Percentiles rank a stretch among this genome's conserved stretches.
These are phyloP conservation scores for Fusarium sp. DNA, from an alignment of 2,329 filamentous ascomycete genomes.

Conservation along the genomic window DNA sequence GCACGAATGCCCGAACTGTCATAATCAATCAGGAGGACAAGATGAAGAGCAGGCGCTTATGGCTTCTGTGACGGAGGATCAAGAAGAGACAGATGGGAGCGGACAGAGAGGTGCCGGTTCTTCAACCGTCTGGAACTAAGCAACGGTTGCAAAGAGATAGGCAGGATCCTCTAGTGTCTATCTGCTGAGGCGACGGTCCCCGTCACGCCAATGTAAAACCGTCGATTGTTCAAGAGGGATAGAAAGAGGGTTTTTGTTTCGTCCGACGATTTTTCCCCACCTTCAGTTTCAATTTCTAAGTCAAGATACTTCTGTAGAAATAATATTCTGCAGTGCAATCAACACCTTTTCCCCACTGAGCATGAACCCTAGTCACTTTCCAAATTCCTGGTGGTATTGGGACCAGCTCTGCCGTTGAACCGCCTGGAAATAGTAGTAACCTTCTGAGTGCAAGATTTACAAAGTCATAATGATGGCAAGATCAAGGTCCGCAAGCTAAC, in stretches of 20 bases:
- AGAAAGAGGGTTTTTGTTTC: neutral
- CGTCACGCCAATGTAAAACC: accelerated
- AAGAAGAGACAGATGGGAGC: neutral
- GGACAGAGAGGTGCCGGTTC: neutral
- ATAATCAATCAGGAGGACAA: neutral
- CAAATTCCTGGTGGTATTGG: no score
- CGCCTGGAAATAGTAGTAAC: no score
- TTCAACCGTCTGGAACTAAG: neutral
- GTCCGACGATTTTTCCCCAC: neutral
- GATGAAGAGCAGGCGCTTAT: conserved; percentile 1
- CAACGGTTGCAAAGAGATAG: accelerated
- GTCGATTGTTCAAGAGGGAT: accelerated
- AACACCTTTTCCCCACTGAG: neutral
- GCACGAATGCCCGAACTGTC: neutral
- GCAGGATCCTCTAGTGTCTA: accelerated
- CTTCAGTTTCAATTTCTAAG: neutral
- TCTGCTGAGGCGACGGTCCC: neutral
- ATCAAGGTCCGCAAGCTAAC: no score
- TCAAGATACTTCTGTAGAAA: no score
- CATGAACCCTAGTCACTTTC: no score
- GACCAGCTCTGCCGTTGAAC: no score
- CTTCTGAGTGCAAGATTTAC: no score
- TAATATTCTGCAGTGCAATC: neutral
- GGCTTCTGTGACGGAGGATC: neutral
- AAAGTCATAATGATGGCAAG: no score